phyloP scores from a whole-genome alignment of 179 eudicot species.

The Sideroxylon spinosum region DNA sequence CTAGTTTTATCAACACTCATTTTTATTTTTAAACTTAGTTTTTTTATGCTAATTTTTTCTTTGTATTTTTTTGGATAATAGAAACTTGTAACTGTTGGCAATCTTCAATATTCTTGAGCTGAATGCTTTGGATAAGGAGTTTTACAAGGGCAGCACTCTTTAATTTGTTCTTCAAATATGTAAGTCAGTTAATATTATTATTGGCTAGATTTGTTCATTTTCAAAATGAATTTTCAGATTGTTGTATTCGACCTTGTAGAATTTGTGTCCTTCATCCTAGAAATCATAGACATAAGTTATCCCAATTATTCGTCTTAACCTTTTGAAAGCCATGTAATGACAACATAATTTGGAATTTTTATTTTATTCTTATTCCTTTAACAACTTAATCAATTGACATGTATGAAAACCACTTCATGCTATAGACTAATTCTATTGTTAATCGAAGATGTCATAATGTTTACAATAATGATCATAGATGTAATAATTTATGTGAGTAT shows the following conservation, averaged over 20 bases:
- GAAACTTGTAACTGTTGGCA: no score
- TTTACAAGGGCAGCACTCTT: no score
- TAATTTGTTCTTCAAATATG: no score
- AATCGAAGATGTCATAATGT: background rate
- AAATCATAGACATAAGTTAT: background rate
- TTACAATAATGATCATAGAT: background rate
- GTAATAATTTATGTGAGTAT: background rate
- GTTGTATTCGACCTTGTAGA: background rate
- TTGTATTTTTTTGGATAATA: no score
- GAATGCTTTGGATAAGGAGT: no score
- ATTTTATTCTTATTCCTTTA: background rate
- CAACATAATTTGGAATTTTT: background rate
- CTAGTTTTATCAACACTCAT: no score
- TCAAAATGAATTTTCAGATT: no score
- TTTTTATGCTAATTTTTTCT: no score
- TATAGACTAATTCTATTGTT: background rate
- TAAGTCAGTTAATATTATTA: no score
- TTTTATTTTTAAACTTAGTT: no score
- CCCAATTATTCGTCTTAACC: background rate
- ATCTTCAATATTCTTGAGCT: no score
- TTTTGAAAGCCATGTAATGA: background rate
- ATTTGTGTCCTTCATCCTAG: background rate
- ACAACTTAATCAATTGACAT: background rate
- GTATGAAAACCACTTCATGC: background rate
- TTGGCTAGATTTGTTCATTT: no score